These are phyloP conservation scores for Lachnellula willkommii DNA, from an alignment of 2,329 filamentous ascomycete species.

Conservation along the genomic window DNA sequence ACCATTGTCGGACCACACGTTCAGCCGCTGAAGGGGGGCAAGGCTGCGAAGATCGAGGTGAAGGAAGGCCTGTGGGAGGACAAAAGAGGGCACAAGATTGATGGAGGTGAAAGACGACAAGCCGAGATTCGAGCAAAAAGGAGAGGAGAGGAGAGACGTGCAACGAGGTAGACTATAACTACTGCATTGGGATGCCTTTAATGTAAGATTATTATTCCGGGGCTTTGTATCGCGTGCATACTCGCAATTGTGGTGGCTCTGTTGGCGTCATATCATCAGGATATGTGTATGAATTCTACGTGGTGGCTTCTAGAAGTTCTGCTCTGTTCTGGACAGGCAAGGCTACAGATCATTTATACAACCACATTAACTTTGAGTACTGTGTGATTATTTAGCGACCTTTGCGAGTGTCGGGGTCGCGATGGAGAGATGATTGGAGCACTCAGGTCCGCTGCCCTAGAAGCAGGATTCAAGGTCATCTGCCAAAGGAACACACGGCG, in stretches of 20 bases:
- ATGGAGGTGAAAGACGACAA: constrained; percentile 88
- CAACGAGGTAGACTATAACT: constrained; percentile 34
- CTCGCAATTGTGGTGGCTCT: not conserved
- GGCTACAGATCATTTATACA: constrained; percentile 9
- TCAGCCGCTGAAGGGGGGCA: constrained; percentile 59
- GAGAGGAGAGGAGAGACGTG: constrained; percentile 61
- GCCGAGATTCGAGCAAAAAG: constrained; percentile 84
- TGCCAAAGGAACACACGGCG: not conserved
- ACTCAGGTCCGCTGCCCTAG: not conserved
- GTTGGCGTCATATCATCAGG: not conserved
- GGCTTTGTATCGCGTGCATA: constrained; percentile 18
- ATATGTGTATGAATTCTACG: not conserved
- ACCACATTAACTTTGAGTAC: not conserved
- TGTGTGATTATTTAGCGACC: not conserved
- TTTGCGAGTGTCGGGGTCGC: not conserved
- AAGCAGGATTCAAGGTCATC: not conserved
- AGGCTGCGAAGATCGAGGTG: constrained; percentile 61
- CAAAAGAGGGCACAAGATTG: constrained; percentile 80
- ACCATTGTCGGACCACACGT: constrained; percentile 73
- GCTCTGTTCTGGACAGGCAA: not conserved
- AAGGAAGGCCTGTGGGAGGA: constrained; percentile 93
- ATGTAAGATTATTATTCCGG: constrained; percentile 27
- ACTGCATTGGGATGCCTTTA: constrained; percentile 9
- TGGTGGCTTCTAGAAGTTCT: constrained; percentile 7
- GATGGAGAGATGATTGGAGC: not conserved